These are phyloP conservation scores for Yamadazyma diddensiae DNA, from an alignment of 1,139 yeast genomes.

Conservation along the genomic window DNA sequence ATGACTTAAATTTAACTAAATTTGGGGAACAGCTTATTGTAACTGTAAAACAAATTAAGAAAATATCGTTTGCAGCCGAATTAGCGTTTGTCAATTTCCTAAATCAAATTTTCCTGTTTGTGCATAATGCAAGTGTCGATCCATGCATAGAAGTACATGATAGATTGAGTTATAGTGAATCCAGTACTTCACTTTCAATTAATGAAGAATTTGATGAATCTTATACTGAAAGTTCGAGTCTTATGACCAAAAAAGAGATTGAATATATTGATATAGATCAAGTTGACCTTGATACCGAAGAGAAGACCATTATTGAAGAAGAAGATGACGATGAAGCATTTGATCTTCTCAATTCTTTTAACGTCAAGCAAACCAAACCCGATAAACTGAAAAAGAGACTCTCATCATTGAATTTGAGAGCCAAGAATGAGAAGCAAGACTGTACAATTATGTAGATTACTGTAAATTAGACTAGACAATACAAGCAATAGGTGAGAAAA, in stretches of 20 bases:
- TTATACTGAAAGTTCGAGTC: neutral
- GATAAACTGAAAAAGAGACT: slow-evolving; percentile 8
- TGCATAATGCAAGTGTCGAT: slow-evolving; percentile 5
- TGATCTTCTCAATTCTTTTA: slow-evolving; percentile 14
- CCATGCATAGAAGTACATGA: slow-evolving; percentile 7
- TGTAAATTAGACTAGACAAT: neutral
- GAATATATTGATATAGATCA: slow-evolving; percentile 10
- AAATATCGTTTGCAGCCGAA: slow-evolving; percentile 1
- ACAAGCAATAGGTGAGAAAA: too few relatives aligned
- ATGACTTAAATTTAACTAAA: slow-evolving; percentile 5
- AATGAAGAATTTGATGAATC: slow-evolving; percentile 9
- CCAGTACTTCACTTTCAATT: slow-evolving; percentile 9
- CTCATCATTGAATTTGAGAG: slow-evolving; percentile 7
- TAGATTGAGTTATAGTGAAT: slow-evolving; percentile 10
- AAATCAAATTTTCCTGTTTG: slow-evolving; percentile 6
- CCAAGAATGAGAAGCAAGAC: slow-evolving; percentile 10
- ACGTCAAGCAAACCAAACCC: slow-evolving; percentile 1
- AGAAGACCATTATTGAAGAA: slow-evolving; percentile 3
- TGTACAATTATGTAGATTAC: slow-evolving; percentile 11
- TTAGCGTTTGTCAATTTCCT: slow-evolving; percentile 7
- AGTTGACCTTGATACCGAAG: slow-evolving; percentile 4
- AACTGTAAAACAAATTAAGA: slow-evolving; percentile 2
- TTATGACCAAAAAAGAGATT: neutral
- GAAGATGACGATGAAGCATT: slow-evolving; percentile 12
- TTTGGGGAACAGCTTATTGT: slow-evolving; percentile 8